These are phyloP conservation scores for Diaporthe velutina DNA, from an alignment of 2,329 filamentous ascomycete genomes.

Conservation along the genomic window DNA sequence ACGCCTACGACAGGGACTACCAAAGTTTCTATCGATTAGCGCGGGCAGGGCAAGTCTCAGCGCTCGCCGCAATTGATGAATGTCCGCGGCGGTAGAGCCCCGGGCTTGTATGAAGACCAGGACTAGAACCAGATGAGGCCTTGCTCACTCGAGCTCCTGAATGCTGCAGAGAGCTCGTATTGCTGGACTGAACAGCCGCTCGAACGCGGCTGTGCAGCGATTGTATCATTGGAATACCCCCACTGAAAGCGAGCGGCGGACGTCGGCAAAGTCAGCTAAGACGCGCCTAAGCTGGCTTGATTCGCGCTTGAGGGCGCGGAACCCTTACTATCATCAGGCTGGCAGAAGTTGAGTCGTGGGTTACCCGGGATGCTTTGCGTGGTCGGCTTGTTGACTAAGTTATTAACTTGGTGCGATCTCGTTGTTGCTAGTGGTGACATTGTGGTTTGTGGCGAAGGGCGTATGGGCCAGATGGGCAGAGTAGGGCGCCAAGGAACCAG, in stretches of 20 bases:
- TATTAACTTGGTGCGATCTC: not conserved
- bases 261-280: slow-evolving; percentile 11
- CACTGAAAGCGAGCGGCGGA: slow-evolving; percentile 2
- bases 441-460: not conserved
- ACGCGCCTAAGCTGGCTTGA: slow-evolving; percentile 8
- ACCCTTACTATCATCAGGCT: not conserved
- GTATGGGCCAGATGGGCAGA: not conserved
- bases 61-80: not conserved
- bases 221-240: slow-evolving; percentile 16
- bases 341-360: not conserved
- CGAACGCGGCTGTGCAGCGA: slow-evolving; percentile 32
- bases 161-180: slow-evolving; percentile 17
- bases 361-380: not conserved
- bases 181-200: slow-evolving; percentile 22
- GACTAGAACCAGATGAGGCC: not conserved
- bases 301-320: not conserved
- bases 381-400: not conserved
- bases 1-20: slow-evolving; percentile 31
- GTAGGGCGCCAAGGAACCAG: slow-evolving; percentile 26
- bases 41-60: slow-evolving; percentile 31
- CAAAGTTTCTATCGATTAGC: slow-evolving; percentile 33
- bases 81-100: not conserved
- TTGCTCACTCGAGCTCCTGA: not conserved
- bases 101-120: not conserved
- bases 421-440: not conserved